phyloP scores from a whole-genome alignment of 164 flowering plant species.

The Macadamia tetraphylla region DNA sequence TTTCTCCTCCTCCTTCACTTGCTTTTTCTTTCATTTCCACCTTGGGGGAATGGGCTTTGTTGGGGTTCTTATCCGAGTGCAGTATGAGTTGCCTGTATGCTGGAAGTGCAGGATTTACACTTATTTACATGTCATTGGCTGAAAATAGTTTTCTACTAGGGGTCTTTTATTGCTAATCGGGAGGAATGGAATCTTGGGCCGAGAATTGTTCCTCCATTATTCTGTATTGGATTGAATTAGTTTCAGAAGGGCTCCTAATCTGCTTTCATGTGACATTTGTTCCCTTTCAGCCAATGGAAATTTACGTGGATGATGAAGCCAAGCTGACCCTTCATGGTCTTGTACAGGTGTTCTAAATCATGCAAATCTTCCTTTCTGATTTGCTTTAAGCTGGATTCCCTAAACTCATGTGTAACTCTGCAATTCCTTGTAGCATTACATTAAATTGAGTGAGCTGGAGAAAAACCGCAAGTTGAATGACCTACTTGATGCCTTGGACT shows the following conservation, averaged over 20 bases:
- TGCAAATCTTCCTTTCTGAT: neutral
- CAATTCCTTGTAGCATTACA: conserved; percentile 69
- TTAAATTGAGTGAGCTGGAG: conserved; percentile 85
- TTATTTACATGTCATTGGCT: conserved; percentile 12
- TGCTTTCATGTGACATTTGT: conserved; percentile 66
- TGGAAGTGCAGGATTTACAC: conserved; percentile 11
- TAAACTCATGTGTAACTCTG: neutral
- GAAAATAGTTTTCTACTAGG: conserved; percentile 21
- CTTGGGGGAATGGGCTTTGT: no score
- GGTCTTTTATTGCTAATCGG: conserved; percentile 25
- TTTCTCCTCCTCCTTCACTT: no score
- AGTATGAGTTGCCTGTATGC: neutral
- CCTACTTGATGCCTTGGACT: conserved; percentile 96
- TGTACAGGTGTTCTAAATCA: conserved; percentile 62
- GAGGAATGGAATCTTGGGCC: conserved; percentile 32
- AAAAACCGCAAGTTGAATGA: conserved; percentile 97
- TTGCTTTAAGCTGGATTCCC: neutral
- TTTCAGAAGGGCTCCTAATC: conserved; percentile 60
- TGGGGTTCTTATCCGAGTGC: conserved; percentile 7
- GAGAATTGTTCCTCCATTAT: conserved; percentile 36
- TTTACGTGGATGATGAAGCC: conserved; percentile 98
- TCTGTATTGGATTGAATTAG: conserved; percentile 58
- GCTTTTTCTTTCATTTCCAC: no score
- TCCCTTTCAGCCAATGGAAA: conserved; percentile 99
- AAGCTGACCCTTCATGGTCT: conserved; percentile 98